phyloP scores from a whole-genome alignment of 2,329 filamentous ascomycete species.

The Corniculantispora saksenae region DNA sequence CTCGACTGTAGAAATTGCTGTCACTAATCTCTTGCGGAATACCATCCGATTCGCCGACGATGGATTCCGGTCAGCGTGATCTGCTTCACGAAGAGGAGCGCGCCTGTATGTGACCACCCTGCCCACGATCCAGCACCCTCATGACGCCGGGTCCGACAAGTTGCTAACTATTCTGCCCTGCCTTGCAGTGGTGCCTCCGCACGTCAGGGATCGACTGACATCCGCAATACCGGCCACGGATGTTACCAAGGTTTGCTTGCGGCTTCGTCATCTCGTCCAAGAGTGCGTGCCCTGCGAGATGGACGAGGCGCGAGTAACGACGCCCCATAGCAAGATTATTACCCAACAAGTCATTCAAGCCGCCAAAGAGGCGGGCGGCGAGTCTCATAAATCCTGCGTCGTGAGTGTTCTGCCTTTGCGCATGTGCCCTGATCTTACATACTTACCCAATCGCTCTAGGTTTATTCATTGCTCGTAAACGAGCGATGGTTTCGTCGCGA shows the following conservation, averaged over 20 bases:
- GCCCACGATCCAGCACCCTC: neutral
- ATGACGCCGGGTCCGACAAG: neutral
- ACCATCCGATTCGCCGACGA: neutral
- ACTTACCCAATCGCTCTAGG: slow-evolving; percentile 27
- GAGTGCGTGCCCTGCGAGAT: slow-evolving; percentile 89
- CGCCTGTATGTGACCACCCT: slow-evolving; percentile 8
- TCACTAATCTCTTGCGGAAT: neutral
- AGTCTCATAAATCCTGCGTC: slow-evolving; percentile 75
- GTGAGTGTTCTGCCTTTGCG: slow-evolving; percentile 35
- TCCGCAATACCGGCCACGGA: slow-evolving; percentile 74
- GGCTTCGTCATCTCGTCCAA: slow-evolving; percentile 88
- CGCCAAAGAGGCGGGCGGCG: slow-evolving; percentile 77
- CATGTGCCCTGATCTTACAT: no score
- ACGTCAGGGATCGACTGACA: slow-evolving; percentile 57
- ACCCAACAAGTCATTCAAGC: slow-evolving; percentile 77
- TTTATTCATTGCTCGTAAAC: slow-evolving; percentile 77
- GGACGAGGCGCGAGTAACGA: slow-evolving; percentile 71
- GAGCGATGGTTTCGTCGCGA: slow-evolving; percentile 78
- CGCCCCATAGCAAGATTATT: slow-evolving; percentile 82
- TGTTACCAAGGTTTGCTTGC: slow-evolving; percentile 86
- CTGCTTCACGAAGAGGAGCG: slow-evolving; percentile 20
- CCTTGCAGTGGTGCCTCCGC: slow-evolving; percentile 63
- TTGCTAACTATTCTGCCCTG: neutral
- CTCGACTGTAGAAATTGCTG: neutral
- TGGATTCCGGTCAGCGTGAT: slow-evolving; percentile 10